Evolutionary conservation across 139 green algal species (phyloP), one percentile per base, ranked within the genome.

Genomic region (Chlorella sp.): DNA sequence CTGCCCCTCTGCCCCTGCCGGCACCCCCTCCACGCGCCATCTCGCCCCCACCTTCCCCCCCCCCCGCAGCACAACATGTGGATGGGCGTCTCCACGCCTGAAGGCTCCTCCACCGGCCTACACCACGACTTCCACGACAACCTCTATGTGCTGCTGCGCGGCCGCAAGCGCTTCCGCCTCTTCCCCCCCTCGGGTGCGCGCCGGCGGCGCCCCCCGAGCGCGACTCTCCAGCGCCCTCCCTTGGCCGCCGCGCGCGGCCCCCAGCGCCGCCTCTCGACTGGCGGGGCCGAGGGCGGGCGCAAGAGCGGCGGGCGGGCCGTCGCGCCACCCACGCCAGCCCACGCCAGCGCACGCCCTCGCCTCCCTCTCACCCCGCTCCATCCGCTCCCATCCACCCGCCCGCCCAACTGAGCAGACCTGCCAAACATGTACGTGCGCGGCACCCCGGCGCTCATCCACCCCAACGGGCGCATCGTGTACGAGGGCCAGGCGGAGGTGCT

Each of bases 61-160:
- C 19, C 53, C 53, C 53, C 17, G 7, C 19, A 11, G 53, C 9
- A 60, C 23, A 11, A 23, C 19, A n/a, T 60, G 14, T 23, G 7
- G 53, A 17, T 23, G 19, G 7, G 27, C 6, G 51, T 23, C 17
- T 23, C 51, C 27, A 33, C 59, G 3, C 21, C 2, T 63, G 75
- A 77, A 91, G 92, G 93, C 12, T 74, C 87, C 7, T 92, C 84
- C 45, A 88, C 61, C 40, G 93, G 93, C 4, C 85, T 97, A 56
- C 93, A 97, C 81, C 91, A 95, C 40, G 93, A 97, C 82, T 96
- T 89, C 53, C 93, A 97, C 77, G 93, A 97, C 84, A 97, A 97
- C 76, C 79, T 97, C 64, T 97, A 97, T 59, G 67, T 95, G 46
- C 79, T 97, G 83, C 81, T 97, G 71, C 77, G 87, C 1, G 93